Percentiles rank a stretch among this genome's conserved stretches.
Conservation (phyloP, 1,284 basidiomycete species). For the Cutaneotrichosporon sp. region DNA sequence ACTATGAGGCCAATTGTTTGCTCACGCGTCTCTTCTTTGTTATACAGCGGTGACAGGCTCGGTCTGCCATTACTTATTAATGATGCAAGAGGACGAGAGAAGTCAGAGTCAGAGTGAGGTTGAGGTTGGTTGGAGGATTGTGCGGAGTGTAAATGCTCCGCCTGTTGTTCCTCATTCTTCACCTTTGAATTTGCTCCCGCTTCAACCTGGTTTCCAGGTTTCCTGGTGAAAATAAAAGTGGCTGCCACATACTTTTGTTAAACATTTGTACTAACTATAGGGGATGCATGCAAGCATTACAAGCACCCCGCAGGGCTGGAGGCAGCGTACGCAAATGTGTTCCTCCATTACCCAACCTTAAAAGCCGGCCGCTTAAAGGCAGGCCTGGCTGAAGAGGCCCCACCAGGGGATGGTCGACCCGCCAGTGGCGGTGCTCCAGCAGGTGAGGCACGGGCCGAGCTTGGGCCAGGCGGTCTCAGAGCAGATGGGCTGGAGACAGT, state of each 20-base stretch:
- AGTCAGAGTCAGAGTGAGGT: too few species aligned
- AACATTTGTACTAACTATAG: not conserved
- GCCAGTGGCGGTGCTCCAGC: constrained; percentile 4
- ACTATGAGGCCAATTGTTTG: not conserved
- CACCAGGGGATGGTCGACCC: not conserved
- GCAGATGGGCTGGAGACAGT: not conserved
- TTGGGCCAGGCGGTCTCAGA: not conserved
- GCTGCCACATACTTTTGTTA: too few species aligned
- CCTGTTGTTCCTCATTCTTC: not conserved
- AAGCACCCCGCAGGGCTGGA: not conserved
- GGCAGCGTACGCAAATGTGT: not conserved
- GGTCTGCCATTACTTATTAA: constrained; percentile 11
- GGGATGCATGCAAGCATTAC: not conserved
- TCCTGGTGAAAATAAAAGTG: too few species aligned
- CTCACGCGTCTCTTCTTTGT: constrained; percentile 28
- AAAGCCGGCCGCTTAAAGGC: not conserved
- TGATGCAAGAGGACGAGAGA: not conserved
- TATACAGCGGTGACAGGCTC: constrained; percentile 31
- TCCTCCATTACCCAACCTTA: not conserved
- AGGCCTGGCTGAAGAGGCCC: not conserved
- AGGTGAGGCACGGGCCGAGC: constrained; percentile 4
- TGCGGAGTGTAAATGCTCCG: constrained; percentile 15
- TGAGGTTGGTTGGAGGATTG: too few species aligned
- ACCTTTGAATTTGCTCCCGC: not conserved
- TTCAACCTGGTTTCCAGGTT: not conserved